Conservation (phyloP, 306 rosid genomes). For the Bauhinia variegata region DNA sequence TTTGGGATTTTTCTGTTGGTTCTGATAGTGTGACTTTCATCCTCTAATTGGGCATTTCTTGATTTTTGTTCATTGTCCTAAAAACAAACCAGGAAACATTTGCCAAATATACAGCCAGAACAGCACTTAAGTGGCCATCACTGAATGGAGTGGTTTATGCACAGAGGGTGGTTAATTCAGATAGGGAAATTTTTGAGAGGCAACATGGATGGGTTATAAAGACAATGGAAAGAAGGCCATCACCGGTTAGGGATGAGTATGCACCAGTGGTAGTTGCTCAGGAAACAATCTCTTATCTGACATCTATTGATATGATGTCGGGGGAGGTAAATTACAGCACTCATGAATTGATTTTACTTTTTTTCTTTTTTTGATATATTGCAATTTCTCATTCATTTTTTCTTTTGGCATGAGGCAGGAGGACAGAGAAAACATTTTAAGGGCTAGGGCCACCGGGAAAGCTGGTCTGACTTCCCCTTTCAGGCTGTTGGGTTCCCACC, state of each 20-base stretch:
- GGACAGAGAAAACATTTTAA: constrained; percentile 90
- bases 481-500: constrained; percentile 85
- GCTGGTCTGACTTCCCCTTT: constrained; percentile 98
- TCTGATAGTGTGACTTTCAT: not conserved
- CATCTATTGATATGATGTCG: constrained; percentile 97
- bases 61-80: constrained; percentile 17
- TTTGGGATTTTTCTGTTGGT: no score
- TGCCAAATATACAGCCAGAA: constrained; percentile 92
- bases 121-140: constrained; percentile 92
- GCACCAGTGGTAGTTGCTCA: constrained; percentile 93
- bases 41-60: not conserved
- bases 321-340: constrained; percentile 73
- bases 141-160: constrained; percentile 98
- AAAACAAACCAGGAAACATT: constrained; percentile 77
- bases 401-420: constrained; percentile 59
- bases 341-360: not conserved
- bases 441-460: constrained; percentile 98
- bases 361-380: constrained; percentile 24
- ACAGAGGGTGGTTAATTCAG: constrained; percentile 73
- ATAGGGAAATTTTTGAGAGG: constrained; percentile 78
- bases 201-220: constrained; percentile 90
- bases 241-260: constrained; percentile 85
- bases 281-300: constrained; percentile 86
- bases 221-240: constrained; percentile 86
- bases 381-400: constrained; percentile 5